Percentiles rank a stretch among this genome's conserved stretches.
Conservation (phyloP, 108 stramenopile species). For the Skeletonema grethae region DNA sequence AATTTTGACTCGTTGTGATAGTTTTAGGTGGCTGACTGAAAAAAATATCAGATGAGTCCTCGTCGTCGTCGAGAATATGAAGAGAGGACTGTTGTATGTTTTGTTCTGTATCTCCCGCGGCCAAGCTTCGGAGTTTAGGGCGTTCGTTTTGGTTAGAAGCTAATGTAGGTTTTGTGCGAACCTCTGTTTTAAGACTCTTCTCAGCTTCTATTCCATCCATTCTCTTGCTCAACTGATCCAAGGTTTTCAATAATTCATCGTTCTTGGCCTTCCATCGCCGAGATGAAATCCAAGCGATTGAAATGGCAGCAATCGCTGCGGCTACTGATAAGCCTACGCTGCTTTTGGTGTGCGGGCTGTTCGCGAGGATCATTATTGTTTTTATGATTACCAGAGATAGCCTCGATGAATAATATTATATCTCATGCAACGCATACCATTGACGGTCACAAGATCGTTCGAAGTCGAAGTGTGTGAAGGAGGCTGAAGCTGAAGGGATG, state of each 20-base stretch:
- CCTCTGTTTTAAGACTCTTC: neutral
- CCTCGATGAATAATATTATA: too few relatives aligned
- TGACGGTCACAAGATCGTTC: too few relatives aligned
- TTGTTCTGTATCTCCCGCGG: neutral
- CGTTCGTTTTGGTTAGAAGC: neutral
- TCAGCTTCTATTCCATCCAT: neutral
- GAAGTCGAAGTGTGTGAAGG: too few relatives aligned
- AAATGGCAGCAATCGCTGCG: neutral
- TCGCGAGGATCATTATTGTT: neutral
- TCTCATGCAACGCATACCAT: too few relatives aligned
- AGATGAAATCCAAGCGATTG: neutral
- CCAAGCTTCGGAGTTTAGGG: neutral
- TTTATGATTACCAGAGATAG: neutral
- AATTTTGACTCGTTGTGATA: neutral
- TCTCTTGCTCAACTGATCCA: neutral
- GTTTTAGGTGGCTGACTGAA: neutral
- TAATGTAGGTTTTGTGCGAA: neutral
- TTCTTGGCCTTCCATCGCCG: slow-evolving; percentile 2
- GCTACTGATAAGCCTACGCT: neutral
- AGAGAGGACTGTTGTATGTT: neutral
- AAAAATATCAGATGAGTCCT: neutral
- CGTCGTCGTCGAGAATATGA: neutral
- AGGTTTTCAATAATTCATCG: neutral
- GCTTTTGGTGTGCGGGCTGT: neutral
- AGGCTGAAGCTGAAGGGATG: too few relatives aligned